Percentiles rank a stretch among this genome's conserved stretches.
Conservation (phyloP, 768 basidiomycete species). For the Tubosaeta brunneosetosa region DNA sequence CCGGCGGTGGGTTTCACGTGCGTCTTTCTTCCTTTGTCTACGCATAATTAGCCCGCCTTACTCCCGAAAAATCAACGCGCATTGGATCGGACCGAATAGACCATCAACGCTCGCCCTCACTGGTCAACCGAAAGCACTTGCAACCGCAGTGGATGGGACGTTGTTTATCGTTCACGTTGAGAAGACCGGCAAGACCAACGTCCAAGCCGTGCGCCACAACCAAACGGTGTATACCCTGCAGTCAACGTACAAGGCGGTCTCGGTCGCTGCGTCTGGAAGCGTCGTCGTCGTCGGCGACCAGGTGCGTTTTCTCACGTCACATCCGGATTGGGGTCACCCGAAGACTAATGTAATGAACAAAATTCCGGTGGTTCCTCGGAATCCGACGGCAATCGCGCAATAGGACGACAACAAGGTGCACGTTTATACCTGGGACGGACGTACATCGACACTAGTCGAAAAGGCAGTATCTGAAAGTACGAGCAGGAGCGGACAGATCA, state of each 20-base stretch:
- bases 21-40: constrained; percentile 13
- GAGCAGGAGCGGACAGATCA: constrained; percentile 52
- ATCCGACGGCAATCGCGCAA: neutral
- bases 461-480: constrained; percentile 58
- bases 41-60: neutral
- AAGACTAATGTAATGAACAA: neutral
- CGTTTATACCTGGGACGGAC: constrained; percentile 69
- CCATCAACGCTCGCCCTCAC: constrained; percentile 46
- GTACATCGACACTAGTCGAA: constrained; percentile 45
- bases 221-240: constrained; percentile 59
- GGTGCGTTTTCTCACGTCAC: constrained; percentile 38
- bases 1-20: constrained; percentile 26
- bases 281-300: constrained; percentile 72
- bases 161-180: constrained; percentile 56
- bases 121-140: constrained; percentile 67
- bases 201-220: constrained; percentile 68
- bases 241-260: constrained; percentile 49
- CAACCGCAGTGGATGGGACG: constrained; percentile 53
- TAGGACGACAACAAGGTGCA: constrained; percentile 69
- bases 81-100: constrained; percentile 31
- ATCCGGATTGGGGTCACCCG: neutral
- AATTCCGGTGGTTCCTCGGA: neutral
- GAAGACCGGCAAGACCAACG: constrained; percentile 31
- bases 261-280: constrained; percentile 48
- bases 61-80: neutral